Percentiles rank a stretch among this genome's conserved stretches.
Conservation (phyloP, 2,329 filamentous ascomycete species). For the Exophiala oligosperma region DNA sequence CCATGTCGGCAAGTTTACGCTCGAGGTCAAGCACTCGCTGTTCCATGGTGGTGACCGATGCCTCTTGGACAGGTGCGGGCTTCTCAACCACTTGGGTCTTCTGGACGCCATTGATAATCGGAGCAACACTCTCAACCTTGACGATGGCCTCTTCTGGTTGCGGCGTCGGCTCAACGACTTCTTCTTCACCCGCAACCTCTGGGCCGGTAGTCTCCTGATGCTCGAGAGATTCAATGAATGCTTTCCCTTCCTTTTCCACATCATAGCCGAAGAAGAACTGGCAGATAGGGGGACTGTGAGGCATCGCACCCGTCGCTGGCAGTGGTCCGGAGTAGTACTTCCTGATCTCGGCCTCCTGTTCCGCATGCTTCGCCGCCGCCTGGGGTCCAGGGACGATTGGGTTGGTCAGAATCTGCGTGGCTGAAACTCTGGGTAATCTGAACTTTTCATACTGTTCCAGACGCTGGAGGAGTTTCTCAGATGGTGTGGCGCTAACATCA, state of each 20-base stretch:
- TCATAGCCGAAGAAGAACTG: constrained; percentile 30
- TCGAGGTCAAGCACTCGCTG: constrained; percentile 15
- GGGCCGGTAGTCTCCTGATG: too few relatives aligned
- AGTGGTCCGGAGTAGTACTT: constrained; percentile 30
- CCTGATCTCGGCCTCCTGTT: constrained; percentile 26
- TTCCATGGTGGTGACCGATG: constrained; percentile 6
- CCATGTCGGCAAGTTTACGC: constrained; percentile 17
- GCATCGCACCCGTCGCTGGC: constrained; percentile 25
- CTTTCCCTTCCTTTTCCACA: constrained; percentile 24
- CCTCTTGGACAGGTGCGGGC: not conserved
- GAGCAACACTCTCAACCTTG: not conserved
- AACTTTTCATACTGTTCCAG: constrained; percentile 25
- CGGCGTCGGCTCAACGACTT: not conserved
- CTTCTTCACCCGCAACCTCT: not conserved
- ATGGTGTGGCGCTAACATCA: constrained; percentile 14
- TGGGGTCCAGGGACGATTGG: constrained; percentile 28
- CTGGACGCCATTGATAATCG: not conserved
- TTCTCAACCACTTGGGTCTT: not conserved
- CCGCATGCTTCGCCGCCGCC: constrained; percentile 26
- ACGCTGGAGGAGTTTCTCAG: constrained; percentile 23
- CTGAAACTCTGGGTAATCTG: constrained; percentile 24
- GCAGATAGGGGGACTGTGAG: constrained; percentile 27
- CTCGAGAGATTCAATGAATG: constrained; percentile 15
- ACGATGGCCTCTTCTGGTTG: not conserved
- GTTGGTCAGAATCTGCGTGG: constrained; percentile 30